A percentile compares a stretch with the other conserved stretches of the same genome.
phyloP scores from a whole-genome alignment of 2,329 filamentous ascomycete species.

The Aspergillus sp. region DNA sequence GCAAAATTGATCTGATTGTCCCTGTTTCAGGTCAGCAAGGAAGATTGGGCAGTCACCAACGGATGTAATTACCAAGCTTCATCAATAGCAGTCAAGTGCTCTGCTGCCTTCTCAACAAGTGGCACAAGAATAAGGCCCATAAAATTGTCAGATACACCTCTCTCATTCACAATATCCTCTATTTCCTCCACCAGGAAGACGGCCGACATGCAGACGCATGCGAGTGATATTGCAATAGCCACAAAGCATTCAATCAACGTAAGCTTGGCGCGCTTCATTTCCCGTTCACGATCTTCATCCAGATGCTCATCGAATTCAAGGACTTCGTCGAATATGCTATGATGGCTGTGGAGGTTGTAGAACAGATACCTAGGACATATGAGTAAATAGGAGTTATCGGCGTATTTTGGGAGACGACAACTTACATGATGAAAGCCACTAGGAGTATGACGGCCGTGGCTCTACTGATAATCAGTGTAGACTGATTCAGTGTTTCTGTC shows the following conservation, averaged over 20 bases:
- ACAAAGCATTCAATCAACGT: slow-evolving; percentile 73
- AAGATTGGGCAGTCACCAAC: neutral
- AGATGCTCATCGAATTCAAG: slow-evolving; percentile 70
- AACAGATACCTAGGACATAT: slow-evolving; percentile 52
- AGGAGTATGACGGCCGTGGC: slow-evolving; percentile 71
- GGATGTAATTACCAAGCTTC: slow-evolving; percentile 68
- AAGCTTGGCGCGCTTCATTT: slow-evolving; percentile 65
- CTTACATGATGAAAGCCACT: slow-evolving; percentile 65
- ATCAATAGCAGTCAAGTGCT: slow-evolving; percentile 80
- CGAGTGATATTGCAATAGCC: slow-evolving; percentile 64
- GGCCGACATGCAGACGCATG: slow-evolving; percentile 72
- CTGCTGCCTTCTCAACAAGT: slow-evolving; percentile 81
- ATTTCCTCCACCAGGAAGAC: slow-evolving; percentile 75
- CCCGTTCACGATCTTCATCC: slow-evolving; percentile 65
- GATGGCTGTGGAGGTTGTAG: slow-evolving; percentile 76
- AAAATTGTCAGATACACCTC: slow-evolving; percentile 59
- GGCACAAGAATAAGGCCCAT: slow-evolving; percentile 74
- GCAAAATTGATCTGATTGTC: slow-evolving; percentile 73
- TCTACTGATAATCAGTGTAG: slow-evolving; percentile 68
- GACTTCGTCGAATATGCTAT: slow-evolving; percentile 74
- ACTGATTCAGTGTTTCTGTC: slow-evolving; percentile 48
- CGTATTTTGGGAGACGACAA: neutral
- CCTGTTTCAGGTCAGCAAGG: slow-evolving; percentile 25
- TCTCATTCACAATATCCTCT: slow-evolving; percentile 57
- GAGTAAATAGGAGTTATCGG: slow-evolving; percentile 2